Evolutionary conservation across 495 filamentous ascomycete species (phyloP).

Genomic region (Daldinia decipiens): DNA sequence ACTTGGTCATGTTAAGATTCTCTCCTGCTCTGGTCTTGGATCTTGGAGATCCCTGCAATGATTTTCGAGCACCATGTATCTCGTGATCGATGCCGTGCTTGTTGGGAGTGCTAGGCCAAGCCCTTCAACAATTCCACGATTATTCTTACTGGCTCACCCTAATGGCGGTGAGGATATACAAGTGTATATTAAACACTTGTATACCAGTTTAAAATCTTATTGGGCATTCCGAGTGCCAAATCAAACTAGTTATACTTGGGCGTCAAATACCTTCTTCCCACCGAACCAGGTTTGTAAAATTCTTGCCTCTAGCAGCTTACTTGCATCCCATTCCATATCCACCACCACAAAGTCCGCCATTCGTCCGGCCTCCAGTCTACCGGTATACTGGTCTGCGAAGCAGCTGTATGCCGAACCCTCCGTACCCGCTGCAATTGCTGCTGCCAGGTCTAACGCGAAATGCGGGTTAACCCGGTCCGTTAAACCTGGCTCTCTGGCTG

Average conservation of each 20-base stretch:
- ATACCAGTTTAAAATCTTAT: too few relatives aligned
- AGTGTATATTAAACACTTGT: too few relatives aligned
- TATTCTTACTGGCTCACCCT: conserved; percentile 12
- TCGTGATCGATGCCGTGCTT: conserved; percentile 13
- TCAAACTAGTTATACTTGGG: conserved; percentile 5
- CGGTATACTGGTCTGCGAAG: conserved; percentile 64
- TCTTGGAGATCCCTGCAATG: background rate
- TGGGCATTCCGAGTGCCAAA: too few relatives aligned
- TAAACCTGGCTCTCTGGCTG: conserved; percentile 62
- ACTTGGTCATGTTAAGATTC: background rate
- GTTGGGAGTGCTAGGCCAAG: background rate
- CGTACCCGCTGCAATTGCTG: conserved; percentile 66
- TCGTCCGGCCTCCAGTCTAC: conserved; percentile 58
- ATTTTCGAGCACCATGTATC: background rate
- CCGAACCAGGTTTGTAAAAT: conserved; percentile 66
- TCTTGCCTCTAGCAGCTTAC: conserved; percentile 61
- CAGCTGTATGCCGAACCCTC: conserved; percentile 66
- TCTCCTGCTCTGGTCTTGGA: background rate
- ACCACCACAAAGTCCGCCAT: conserved; percentile 68
- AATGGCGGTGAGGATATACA: conserved; percentile 16
- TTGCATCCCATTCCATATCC: conserved; percentile 66
- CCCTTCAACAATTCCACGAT: background rate
- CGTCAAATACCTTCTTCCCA: conserved; percentile 61
- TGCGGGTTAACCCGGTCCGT: conserved; percentile 61
- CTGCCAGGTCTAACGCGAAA: conserved; percentile 61